These are phyloP conservation scores for Xerocomus potaroensis DNA, from an alignment of 768 basidiomycete genomes.

Conservation along the genomic window DNA sequence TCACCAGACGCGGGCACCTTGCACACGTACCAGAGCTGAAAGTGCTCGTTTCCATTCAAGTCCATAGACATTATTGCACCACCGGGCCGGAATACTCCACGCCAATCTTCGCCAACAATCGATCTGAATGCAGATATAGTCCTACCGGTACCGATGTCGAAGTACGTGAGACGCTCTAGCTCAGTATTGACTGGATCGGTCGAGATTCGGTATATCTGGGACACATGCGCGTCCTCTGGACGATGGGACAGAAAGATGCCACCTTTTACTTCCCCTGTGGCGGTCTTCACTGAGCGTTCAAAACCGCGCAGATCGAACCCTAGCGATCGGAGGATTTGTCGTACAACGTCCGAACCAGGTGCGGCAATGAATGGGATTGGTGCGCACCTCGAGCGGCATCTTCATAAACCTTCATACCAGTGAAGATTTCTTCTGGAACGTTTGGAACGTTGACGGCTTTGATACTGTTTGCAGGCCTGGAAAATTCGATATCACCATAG, in stretches of 20 bases:
- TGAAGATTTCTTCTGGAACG: slow-evolving; percentile 31
- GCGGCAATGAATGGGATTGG: background rate
- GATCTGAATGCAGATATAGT: slow-evolving; percentile 30
- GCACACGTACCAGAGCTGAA: slow-evolving; percentile 36
- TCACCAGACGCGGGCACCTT: background rate
- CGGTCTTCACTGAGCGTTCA: slow-evolving; percentile 18
- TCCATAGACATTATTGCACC: slow-evolving; percentile 39
- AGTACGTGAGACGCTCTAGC: slow-evolving; percentile 37
- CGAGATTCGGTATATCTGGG: slow-evolving; percentile 35
- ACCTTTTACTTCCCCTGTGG: slow-evolving; percentile 8
- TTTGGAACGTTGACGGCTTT: slow-evolving; percentile 35
- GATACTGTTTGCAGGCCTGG: slow-evolving; percentile 36
- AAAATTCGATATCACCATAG: slow-evolving; percentile 31
- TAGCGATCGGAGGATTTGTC: slow-evolving; percentile 3
- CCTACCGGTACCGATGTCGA: slow-evolving; percentile 37
- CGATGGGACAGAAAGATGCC: slow-evolving; percentile 36
- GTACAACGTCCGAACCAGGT: background rate
- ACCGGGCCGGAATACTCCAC: slow-evolving; percentile 33
- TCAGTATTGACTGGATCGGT: slow-evolving; percentile 21
- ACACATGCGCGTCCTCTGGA: slow-evolving; percentile 37
- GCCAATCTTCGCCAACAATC: slow-evolving; percentile 39
- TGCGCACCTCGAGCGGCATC: slow-evolving; percentile 33
- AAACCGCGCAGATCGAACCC: slow-evolving; percentile 29
- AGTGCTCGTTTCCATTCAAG: slow-evolving; percentile 37
- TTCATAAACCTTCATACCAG: slow-evolving; percentile 37